Base-by-base conservation (phyloP, 495 filamentous ascomycete species). In the Lindgomyces ingoldianus region DNA sequence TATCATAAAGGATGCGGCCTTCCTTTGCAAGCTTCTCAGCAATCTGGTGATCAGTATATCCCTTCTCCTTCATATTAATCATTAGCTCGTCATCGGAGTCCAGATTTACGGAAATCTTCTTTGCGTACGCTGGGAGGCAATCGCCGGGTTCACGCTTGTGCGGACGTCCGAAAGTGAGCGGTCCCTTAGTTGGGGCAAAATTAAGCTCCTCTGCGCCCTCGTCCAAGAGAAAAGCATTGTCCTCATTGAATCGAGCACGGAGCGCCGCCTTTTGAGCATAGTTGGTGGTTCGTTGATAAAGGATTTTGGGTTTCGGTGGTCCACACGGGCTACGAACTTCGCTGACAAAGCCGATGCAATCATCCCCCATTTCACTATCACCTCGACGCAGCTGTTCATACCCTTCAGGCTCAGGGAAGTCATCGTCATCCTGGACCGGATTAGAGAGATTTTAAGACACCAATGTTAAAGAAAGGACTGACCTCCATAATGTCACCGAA, bases 71-170 rank as follows among this genome's bases (percentile, higher is more conserved):
- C 70, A 79, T 72, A 2, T 47, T 48, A 4, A 75, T 63, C 33
- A 78, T 75, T 26, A 76, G 63, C 45, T 71, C 72, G 60, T 78
- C 76, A 16, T 78, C 75, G 3, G 69, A 70, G 64, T 75, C 74
- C 11, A 74, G 54, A 6, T 74, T 59, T 16, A 59, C 61, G 18
- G 67, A 66, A 12, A 74, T 60, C 27, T 59, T 70, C 69, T 73
- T 75, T 24, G 18, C 16, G 21, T 51, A 56, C 2, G 55, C 62
- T 4, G 47, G 65, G 19, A 66, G 42, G 3, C 51, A 41, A 1
- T 30, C 19, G 12, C 58, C 50, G 4, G 51, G 62, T 24, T 16
- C 36, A 24, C 30, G 21, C 8, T 49, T 39, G 12, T 24, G 44
- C 1, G 33, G 33, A 39, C 53, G 65, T 10, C 53, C 53, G 26